phyloP scores from a whole-genome alignment of 805 yeast species.

The Jamesozyma piceae region DNA sequence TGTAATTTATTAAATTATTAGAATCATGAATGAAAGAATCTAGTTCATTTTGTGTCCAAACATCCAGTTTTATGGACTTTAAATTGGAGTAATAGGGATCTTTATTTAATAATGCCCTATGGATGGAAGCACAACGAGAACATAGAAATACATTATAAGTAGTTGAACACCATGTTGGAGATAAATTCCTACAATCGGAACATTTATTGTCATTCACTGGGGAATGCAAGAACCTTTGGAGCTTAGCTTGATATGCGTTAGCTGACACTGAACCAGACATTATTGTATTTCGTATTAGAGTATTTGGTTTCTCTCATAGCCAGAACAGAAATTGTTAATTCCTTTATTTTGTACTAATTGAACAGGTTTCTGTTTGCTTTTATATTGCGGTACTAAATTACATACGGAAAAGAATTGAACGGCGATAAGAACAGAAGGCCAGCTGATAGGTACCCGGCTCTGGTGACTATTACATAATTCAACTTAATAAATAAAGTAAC shows the following conservation, averaged over 20 bases:
- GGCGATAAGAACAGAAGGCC: background rate
- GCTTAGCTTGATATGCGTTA: slow-evolving; percentile 22
- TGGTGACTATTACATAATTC: no score
- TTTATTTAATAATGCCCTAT: slow-evolving; percentile 48
- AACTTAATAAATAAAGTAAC: no score
- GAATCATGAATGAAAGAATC: slow-evolving; percentile 22
- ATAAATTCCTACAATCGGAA: slow-evolving; percentile 63
- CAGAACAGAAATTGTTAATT: no score
- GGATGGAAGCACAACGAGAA: slow-evolving; percentile 77
- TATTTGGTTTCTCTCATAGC: no score
- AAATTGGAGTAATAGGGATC: slow-evolving; percentile 47
- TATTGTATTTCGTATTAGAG: no score
- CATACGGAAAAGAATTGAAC: background rate
- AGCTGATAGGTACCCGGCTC: no score
- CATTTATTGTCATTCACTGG: slow-evolving; percentile 58
- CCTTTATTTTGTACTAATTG: no score
- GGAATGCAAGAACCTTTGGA: slow-evolving; percentile 47
- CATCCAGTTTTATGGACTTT: slow-evolving; percentile 64
- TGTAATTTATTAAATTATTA: slow-evolving; percentile 1
- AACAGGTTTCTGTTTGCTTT: no score
- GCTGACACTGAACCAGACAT: background rate
- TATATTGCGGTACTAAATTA: no score
- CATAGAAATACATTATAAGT: slow-evolving; percentile 63
- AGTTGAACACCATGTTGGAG: slow-evolving; percentile 42
- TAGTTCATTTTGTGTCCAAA: slow-evolving; percentile 54